Evolutionary conservation across 2,329 filamentous ascomycete genomes (phyloP), one percentile per base, ranked within the genome.

Genomic region (Tolypocladium guangdongense): DNA sequence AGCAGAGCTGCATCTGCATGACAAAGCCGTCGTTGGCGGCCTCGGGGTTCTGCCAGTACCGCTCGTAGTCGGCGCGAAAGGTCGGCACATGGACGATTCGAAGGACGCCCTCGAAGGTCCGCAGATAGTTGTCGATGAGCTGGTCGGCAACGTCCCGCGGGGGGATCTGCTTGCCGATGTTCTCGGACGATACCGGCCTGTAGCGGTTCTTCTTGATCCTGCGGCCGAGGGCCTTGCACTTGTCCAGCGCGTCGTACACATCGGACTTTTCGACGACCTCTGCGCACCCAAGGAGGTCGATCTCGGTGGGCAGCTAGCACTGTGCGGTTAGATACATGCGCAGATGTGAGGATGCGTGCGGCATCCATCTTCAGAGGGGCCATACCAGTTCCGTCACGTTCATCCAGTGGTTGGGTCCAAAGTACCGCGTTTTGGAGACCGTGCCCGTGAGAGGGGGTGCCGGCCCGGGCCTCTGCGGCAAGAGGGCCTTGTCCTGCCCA

Each of bases 21-120:
- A 78, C 52, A 59, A 81, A 81, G 7, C 67, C 64, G 18, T 67
- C 61, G 33, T 69, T 74, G 2, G 70, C 66, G 0, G 66, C 64
- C 22, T 64, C 58, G 0, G 72, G 70, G 18, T 71, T 69, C 35
- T 70, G 64, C 76, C 76, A 80, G 62, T 76, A 78, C 3, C 63
- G 60, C 11, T 71, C 69, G 58, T 83, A 85, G 35, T 81, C 76
- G 12, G 68, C 68, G 46, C 71, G 68, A 56, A 86, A 84, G 0
- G 74, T 76, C 0, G 81, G 81, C 1, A 79, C 62, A 61, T 86
- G 78, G 10, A 86, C 54, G 27, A 86, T 71, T 3, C 82, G 74
- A 56, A 79, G 74, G 18, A 78, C 74, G 1, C 77, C 75, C 59
- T 84, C 81, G 43, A 80, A 74, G 0, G 76, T 77, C 49, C 78